A percentile compares a stretch with the other conserved stretches of the same genome.
phyloP scores from a whole-genome alignment of 305 asterid genomes.

The Caryopteris hybrid region DNA sequence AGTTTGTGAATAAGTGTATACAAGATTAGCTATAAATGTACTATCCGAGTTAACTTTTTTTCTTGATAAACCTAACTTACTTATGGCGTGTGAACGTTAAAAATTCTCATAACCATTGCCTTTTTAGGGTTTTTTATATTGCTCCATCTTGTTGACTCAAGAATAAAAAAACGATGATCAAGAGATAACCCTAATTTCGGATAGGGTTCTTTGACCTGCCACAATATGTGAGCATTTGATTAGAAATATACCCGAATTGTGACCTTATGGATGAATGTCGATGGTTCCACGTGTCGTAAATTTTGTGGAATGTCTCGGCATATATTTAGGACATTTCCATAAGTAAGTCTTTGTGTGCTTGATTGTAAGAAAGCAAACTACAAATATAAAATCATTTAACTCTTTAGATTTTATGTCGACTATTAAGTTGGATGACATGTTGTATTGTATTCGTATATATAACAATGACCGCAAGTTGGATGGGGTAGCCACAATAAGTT shows the following conservation, averaged over 20 bases:
- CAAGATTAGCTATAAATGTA: not conserved
- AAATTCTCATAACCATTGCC: not conserved
- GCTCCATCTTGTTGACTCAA: not conserved
- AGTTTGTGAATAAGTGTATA: conserved; percentile 1
- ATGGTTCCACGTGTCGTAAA: not conserved
- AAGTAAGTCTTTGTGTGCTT: conserved; percentile 11
- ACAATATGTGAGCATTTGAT: not conserved
- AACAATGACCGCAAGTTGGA: no score
- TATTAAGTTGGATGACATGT: not conserved
- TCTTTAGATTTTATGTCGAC: not conserved
- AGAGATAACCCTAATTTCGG: not conserved
- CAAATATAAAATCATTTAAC: not conserved
- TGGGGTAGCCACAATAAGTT: not conserved
- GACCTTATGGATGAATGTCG: not conserved
- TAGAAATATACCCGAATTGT: not conserved
- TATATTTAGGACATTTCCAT: not conserved
- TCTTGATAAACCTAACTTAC: conserved; percentile 3
- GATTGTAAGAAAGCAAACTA: not conserved
- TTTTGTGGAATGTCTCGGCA: not conserved
- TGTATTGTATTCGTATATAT: not conserved
- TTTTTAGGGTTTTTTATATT: not conserved
- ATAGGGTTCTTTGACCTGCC: not conserved
- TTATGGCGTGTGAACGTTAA: not conserved
- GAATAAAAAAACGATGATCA: not conserved
- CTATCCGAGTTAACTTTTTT: not conserved